Conservation (phyloP, 345 rosid genomes). For the Salix viminalis region DNA sequence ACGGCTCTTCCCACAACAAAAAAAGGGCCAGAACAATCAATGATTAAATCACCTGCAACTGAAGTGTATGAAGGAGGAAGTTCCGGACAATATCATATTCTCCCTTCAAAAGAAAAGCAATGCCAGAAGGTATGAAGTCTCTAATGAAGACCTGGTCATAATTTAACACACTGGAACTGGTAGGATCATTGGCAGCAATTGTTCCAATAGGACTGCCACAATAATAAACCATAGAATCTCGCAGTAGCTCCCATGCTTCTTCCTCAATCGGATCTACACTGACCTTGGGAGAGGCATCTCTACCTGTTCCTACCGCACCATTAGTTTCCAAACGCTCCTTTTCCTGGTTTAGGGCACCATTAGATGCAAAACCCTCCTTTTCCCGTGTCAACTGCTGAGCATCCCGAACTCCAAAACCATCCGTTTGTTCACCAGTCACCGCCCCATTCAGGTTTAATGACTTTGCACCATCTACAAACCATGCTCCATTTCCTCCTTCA, state of each 20-base stretch:
- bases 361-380: slow-evolving; percentile 28
- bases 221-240: slow-evolving; percentile 65
- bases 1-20: neutral
- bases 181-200: slow-evolving; percentile 87
- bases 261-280: slow-evolving; percentile 50
- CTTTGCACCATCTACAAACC: slow-evolving; percentile 41
- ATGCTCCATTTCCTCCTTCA: slow-evolving; percentile 21
- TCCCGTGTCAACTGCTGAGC: slow-evolving; percentile 33
- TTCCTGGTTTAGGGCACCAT: slow-evolving; percentile 23
- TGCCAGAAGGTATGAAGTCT: slow-evolving; percentile 32
- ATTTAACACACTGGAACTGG: slow-evolving; percentile 50
- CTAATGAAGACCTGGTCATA: slow-evolving; percentile 63
- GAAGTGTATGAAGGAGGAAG: slow-evolving; percentile 30
- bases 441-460: slow-evolving; percentile 38
- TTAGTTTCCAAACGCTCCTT: slow-evolving; percentile 6
- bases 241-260: slow-evolving; percentile 85
- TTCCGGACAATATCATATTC: slow-evolving; percentile 30
- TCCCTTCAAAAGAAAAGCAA: slow-evolving; percentile 32
- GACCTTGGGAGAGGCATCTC: slow-evolving; percentile 23
- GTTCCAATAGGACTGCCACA: slow-evolving; percentile 85
- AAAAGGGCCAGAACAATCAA: neutral
- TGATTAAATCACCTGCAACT: slow-evolving; percentile 21
- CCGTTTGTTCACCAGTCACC: slow-evolving; percentile 14
- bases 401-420: slow-evolving; percentile 32
- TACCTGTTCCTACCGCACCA: slow-evolving; percentile 17